phyloP scores from a whole-genome alignment of 768 basidiomycete species.

The Mycena rosella region DNA sequence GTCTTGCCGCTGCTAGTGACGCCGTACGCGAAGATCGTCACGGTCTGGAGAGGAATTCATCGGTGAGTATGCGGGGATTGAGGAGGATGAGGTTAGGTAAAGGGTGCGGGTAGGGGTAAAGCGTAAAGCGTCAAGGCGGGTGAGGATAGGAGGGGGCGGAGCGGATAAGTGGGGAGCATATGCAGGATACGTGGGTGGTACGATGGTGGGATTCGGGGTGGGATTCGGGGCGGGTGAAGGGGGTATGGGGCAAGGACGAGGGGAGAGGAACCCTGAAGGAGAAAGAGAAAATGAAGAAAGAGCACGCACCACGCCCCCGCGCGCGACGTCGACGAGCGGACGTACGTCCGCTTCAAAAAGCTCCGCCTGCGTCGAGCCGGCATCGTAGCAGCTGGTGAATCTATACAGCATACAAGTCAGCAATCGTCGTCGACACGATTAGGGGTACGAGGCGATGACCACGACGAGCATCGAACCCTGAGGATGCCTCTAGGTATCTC shows the following conservation, averaged over 20 bases:
- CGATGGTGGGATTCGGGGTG: too few species aligned
- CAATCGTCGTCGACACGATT: not conserved
- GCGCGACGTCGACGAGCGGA: slow-evolving; percentile 84
- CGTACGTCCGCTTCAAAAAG: slow-evolving; percentile 83
- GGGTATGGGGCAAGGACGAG: not conserved
- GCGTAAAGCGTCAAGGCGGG: too few species aligned
- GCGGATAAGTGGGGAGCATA: too few species aligned
- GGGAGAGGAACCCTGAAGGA: not conserved
- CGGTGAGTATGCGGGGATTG: not conserved
- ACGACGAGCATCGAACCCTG: too few species aligned
- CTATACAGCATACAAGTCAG: slow-evolving; percentile 48
- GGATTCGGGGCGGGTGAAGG: too few species aligned
- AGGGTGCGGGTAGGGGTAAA: not conserved
- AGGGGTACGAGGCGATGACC: slow-evolving; percentile 3
- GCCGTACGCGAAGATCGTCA: slow-evolving; percentile 92
- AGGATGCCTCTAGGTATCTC: too few species aligned
- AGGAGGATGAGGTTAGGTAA: not conserved
- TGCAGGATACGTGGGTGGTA: too few species aligned
- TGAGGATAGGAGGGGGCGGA: too few species aligned
- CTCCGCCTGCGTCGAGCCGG: slow-evolving; percentile 76
- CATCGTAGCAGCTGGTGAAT: slow-evolving; percentile 83
- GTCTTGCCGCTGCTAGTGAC: slow-evolving; percentile 94
- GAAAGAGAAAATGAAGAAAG: not conserved
- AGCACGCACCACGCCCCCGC: slow-evolving; percentile 75
- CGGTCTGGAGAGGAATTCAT: slow-evolving; percentile 63